phyloP scores from a whole-genome alignment of 1,284 basidiomycete species.

The Ustilago curta region DNA sequence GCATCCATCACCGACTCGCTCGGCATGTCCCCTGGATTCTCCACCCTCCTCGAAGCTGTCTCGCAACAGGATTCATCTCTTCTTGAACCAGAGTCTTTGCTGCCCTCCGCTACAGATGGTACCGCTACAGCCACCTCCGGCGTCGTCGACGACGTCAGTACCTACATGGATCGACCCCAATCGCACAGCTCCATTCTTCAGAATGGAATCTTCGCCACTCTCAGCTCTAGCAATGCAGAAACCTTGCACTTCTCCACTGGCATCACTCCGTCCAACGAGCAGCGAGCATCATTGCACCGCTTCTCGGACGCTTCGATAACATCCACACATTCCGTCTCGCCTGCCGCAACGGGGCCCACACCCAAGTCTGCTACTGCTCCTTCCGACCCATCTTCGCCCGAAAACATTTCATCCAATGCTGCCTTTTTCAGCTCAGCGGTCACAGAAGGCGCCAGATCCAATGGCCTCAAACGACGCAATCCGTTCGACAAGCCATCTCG shows the following conservation, averaged over 20 bases:
- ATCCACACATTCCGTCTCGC: not conserved
- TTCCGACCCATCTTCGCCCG: constrained; percentile 21
- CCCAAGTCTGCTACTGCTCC: constrained; percentile 3
- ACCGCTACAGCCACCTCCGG: not conserved
- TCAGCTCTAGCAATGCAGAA: constrained; percentile 7
- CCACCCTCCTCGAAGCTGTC: constrained; percentile 35
- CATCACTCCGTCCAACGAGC: not conserved
- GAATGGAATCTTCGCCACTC: constrained; percentile 30
- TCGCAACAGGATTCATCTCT: constrained; percentile 5
- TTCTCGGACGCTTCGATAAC: not conserved
- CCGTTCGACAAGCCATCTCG: constrained; percentile 22
- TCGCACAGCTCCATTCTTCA: constrained; percentile 18
- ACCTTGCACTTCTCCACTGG: not conserved
- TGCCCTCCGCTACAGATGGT: not conserved
- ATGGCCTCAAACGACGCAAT: constrained; percentile 13
- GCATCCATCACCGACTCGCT: not conserved
- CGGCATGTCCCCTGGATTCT: constrained; percentile 29
- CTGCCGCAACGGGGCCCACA: not conserved
- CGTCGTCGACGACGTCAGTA: not conserved
- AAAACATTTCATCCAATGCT: constrained; percentile 11
- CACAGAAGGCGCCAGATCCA: not conserved
- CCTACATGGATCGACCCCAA: not conserved
- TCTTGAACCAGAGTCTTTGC: not conserved
- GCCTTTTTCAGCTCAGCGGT: constrained; percentile 14
- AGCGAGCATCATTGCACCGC: constrained; percentile 2